Percentiles rank a stretch among this genome's conserved stretches.
Evolutionary conservation across 306 rosid species (phyloP).

Genomic region (Lathyrus tuberosus): DNA sequence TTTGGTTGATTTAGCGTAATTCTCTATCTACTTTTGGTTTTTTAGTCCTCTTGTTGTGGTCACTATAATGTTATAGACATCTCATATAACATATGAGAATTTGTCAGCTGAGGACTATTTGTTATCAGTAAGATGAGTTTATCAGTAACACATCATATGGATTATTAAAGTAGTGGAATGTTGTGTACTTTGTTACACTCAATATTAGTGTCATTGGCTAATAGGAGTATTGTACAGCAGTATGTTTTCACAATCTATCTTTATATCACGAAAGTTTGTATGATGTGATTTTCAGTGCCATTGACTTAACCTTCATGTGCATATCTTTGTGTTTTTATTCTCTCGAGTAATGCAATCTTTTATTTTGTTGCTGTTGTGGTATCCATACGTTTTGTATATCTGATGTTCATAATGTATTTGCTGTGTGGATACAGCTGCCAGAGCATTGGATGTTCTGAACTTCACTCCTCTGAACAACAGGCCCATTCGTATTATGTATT

Average conservation of each 20-base stretch:
- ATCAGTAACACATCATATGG: not conserved
- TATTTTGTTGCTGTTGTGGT: slow-evolving; percentile 11
- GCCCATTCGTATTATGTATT: slow-evolving; percentile 90
- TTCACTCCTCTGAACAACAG: slow-evolving; percentile 78
- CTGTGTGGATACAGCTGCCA: slow-evolving; percentile 68
- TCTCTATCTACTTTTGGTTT: not conserved
- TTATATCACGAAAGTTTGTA: slow-evolving; percentile 2
- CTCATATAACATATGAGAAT: not conserved
- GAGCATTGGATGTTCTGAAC: slow-evolving; percentile 89
- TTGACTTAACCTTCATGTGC: not conserved
- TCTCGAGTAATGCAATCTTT: not conserved
- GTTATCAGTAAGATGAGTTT: not conserved
- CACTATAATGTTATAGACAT: not conserved
- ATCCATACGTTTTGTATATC: not conserved
- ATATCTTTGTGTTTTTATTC: not conserved
- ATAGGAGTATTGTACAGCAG: not conserved
- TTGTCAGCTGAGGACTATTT: slow-evolving; percentile 4
- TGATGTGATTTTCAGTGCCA: slow-evolving; percentile 3
- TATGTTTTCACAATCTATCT: slow-evolving; percentile 2
- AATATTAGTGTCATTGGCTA: not conserved
- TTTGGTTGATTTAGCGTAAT: not conserved
- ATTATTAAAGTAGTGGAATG: not conserved
- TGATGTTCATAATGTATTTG: slow-evolving; percentile 18
- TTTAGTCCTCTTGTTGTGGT: not conserved
- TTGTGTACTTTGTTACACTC: not conserved